These are phyloP conservation scores for Kuraishia capsulata DNA, from an alignment of 805 yeast species.

Conservation along the genomic window DNA sequence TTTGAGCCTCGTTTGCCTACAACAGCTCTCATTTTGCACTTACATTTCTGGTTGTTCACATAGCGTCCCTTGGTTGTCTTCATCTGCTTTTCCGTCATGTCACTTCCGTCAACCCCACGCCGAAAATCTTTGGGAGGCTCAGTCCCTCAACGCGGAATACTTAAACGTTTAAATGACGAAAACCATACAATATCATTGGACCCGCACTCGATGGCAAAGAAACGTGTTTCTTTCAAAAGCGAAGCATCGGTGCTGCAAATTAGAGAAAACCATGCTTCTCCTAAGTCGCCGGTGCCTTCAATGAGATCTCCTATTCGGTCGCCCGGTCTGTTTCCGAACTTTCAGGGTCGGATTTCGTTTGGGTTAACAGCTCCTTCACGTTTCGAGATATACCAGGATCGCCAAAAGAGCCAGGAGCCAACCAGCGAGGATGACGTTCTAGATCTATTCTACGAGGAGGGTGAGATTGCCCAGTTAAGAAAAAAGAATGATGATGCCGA, in stretches of 20 bases:
- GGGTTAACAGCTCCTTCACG: background rate
- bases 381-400: background rate
- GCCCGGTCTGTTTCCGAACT: background rate
- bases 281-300: background rate
- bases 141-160: background rate
- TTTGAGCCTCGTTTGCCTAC: background rate
- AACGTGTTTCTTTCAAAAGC: background rate
- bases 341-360: background rate
- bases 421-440: background rate
- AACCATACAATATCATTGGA: background rate
- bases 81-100: no score
- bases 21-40: no score
- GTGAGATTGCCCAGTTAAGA: background rate
- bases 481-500: background rate
- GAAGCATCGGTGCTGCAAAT: background rate
- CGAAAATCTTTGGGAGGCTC: background rate
- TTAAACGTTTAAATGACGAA: background rate
- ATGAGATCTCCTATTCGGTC: background rate
- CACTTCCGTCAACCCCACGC: background rate
- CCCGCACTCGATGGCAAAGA: background rate
- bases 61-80: no score
- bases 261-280: background rate
- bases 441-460: background rate
- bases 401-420: no score
- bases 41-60: no score